A percentile compares a stretch with the other conserved stretches of the same genome.
Conservation (phyloP, 2,329 filamentous ascomycete genomes). For the Lasiodiplodia gonubiensis region DNA sequence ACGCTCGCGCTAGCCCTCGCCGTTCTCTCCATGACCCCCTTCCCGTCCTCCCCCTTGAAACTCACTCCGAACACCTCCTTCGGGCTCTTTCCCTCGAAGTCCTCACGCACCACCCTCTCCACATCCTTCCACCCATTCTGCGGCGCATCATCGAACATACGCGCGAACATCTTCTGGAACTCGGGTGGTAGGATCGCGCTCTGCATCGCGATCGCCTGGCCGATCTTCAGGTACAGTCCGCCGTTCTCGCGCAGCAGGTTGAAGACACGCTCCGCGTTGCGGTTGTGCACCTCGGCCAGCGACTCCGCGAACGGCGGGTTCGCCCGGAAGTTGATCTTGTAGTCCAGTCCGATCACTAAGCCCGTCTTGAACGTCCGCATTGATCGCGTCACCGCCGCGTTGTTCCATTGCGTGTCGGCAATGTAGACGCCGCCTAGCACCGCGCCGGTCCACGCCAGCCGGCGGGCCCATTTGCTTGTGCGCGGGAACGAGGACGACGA, state of each 20-base stretch:
- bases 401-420: slow-evolving; percentile 76
- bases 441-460: slow-evolving; percentile 67
- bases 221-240: slow-evolving; percentile 95
- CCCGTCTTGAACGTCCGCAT: slow-evolving; percentile 81
- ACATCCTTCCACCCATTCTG: slow-evolving; percentile 89
- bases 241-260: slow-evolving; percentile 84
- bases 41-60: slow-evolving; percentile 69
- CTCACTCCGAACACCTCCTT: slow-evolving; percentile 94
- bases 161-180: slow-evolving; percentile 93
- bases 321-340: slow-evolving; percentile 93
- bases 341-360: slow-evolving; percentile 83
- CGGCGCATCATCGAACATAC: slow-evolving; percentile 97
- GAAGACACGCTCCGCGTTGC: slow-evolving; percentile 83
- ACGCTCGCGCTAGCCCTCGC: slow-evolving; percentile 86
- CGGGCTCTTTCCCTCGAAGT: slow-evolving; percentile 81
- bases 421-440: slow-evolving; percentile 68
- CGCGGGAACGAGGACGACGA: slow-evolving; percentile 43
- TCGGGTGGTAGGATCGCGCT: slow-evolving; percentile 90
- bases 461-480: slow-evolving; percentile 78
- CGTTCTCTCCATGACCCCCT: slow-evolving; percentile 72
- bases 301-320: slow-evolving; percentile 75
- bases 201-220: slow-evolving; percentile 98
- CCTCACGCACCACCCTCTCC: slow-evolving; percentile 81
- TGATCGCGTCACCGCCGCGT: slow-evolving; percentile 77
- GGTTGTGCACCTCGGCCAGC: slow-evolving; percentile 77